Conservation (phyloP, 345 rosid species). For the Carallia pectinifolia region DNA sequence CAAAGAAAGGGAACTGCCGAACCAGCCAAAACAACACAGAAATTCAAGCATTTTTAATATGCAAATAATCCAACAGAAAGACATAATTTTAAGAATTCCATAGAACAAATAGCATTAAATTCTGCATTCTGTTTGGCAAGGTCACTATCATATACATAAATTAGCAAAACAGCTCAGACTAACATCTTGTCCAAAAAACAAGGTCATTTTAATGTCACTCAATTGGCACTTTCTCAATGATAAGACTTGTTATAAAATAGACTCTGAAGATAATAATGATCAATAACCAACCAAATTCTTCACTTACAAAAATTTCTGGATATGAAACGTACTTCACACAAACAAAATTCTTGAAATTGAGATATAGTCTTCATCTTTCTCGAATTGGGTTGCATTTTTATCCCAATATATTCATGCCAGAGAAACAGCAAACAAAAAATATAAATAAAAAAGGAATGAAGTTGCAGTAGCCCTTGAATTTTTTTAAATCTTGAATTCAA, state of each 20-base stretch:
- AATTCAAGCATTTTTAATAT: neutral
- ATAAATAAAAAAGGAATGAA: neutral
- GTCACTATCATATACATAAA: slow-evolving; percentile 2
- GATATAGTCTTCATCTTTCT: neutral
- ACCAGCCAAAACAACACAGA: neutral
- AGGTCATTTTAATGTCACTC: neutral
- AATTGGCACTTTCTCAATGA: neutral
- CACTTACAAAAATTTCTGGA: neutral
- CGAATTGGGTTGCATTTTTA: neutral
- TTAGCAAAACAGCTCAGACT: neutral
- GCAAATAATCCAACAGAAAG: no score
- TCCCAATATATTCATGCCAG: no score
- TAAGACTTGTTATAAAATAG: neutral
- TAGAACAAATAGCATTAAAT: neutral
- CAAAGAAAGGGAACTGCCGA: neutral
- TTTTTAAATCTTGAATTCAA: neutral
- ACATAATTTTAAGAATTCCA: no score
- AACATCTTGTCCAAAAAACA: no score
- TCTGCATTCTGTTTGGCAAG: neutral
- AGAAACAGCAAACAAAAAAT: neutral
- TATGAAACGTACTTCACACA: neutral
- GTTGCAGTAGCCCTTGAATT: neutral
- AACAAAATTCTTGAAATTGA: neutral
- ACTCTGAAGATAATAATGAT: neutral
- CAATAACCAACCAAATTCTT: neutral